Percentiles rank a stretch among this genome's conserved stretches.
These are phyloP conservation scores for Globisporangium parvum DNA, from an alignment of 352 stramenopile species.

Conservation along the genomic window DNA sequence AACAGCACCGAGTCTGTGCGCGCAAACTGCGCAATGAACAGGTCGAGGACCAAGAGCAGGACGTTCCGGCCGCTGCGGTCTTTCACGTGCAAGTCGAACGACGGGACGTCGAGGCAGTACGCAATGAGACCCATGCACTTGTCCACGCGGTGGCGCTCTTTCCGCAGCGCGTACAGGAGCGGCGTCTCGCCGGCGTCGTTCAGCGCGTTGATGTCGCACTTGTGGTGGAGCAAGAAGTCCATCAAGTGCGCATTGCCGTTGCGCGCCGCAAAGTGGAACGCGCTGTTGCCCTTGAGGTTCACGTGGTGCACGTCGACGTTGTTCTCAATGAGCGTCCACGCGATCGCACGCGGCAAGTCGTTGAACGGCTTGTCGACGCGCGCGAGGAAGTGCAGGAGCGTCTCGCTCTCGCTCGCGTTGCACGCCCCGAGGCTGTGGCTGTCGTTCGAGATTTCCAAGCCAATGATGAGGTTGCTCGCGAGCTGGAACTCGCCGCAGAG, in stretches of 20 bases:
- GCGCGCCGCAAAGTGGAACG: constrained; percentile 55
- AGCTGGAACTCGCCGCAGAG: constrained; percentile 66
- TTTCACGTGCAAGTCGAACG: constrained; percentile 31
- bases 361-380: constrained; percentile 52
- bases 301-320: constrained; percentile 22
- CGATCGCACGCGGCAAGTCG: constrained; percentile 44
- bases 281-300: constrained; percentile 36
- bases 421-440: constrained; percentile 26
- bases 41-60: constrained; percentile 46
- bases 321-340: constrained; percentile 60
- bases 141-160: constrained; percentile 60
- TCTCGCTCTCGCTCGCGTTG: constrained; percentile 40
- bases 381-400: constrained; percentile 55
- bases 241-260: constrained; percentile 51
- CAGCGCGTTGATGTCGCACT: constrained; percentile 29
- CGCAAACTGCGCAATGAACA: constrained; percentile 37
- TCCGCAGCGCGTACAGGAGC: constrained; percentile 40
- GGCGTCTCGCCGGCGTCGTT: constrained; percentile 46
- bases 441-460: constrained; percentile 43
- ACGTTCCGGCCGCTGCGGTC: constrained; percentile 42
- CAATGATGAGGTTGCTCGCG: constrained; percentile 57
- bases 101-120: constrained; percentile 19
- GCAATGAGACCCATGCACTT: constrained; percentile 3
- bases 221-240: constrained; percentile 68
- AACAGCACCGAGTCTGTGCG: constrained; percentile 60